These are phyloP conservation scores for Kurtzmaniella quercitrusa DNA, from an alignment of 1,139 yeast species.

Conservation along the genomic window DNA sequence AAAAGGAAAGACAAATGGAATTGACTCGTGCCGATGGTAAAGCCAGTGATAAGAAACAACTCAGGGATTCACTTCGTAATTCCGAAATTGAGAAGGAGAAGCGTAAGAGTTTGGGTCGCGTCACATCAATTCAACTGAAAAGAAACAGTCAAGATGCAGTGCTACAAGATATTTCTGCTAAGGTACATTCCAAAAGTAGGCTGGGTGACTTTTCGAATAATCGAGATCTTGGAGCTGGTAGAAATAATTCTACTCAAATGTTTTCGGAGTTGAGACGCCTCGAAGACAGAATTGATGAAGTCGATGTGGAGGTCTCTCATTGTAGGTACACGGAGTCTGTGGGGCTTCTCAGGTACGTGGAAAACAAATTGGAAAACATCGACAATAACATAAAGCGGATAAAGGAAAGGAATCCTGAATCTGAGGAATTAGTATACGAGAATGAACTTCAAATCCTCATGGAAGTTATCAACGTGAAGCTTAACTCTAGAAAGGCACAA, in stretches of 20 bases:
- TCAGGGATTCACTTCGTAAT: slow-evolving; percentile 38
- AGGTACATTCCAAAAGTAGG: slow-evolving; percentile 53
- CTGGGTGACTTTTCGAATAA: slow-evolving; percentile 40
- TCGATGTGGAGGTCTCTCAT: slow-evolving; percentile 64
- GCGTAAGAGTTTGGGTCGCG: slow-evolving; percentile 12
- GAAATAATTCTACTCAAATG: slow-evolving; percentile 18
- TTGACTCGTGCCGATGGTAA: slow-evolving; percentile 18
- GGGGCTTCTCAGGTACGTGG: slow-evolving; percentile 44
- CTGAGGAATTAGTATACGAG: slow-evolving; percentile 3
- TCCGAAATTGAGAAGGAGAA: slow-evolving; percentile 28
- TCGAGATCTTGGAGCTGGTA: slow-evolving; percentile 4
- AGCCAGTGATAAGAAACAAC: slow-evolving; percentile 37
- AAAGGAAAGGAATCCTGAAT: slow-evolving; percentile 5
- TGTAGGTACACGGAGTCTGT: slow-evolving; percentile 55
- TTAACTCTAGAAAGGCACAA: slow-evolving; percentile 32
- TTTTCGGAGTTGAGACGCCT: slow-evolving; percentile 47
- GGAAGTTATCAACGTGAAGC: slow-evolving; percentile 41
- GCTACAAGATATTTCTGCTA: slow-evolving; percentile 50
- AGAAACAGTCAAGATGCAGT: slow-evolving; percentile 37
- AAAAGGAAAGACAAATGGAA: slow-evolving; percentile 43
- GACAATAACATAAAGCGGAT: slow-evolving; percentile 15
- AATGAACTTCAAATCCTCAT: slow-evolving; percentile 38
- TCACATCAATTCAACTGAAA: slow-evolving; percentile 11
- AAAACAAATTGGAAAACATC: slow-evolving; percentile 25
- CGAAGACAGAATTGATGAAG: slow-evolving; percentile 62